Conservation (phyloP, 768 basidiomycete species). For the Trametes villosa region DNA sequence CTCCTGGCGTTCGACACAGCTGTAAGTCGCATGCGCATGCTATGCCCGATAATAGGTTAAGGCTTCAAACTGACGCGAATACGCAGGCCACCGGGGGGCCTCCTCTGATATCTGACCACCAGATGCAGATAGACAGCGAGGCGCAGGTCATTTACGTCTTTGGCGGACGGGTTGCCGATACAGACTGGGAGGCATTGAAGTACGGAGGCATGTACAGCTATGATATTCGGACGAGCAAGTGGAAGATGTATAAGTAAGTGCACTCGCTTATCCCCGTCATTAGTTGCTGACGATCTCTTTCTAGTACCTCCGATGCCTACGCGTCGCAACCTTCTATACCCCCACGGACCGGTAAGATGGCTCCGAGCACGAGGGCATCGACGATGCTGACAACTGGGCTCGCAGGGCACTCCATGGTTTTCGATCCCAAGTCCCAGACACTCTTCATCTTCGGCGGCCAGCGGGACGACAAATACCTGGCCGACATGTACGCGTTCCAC, state of each 20-base stretch:
- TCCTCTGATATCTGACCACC: conserved; percentile 77
- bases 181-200: conserved; percentile 59
- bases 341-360: conserved; percentile 60
- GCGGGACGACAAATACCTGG: conserved; percentile 64
- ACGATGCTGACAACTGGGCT: neutral
- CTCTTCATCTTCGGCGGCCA: conserved; percentile 80
- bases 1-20: conserved; percentile 67
- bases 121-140: conserved; percentile 77
- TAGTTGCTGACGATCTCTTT: neutral
- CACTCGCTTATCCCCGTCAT: neutral
- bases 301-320: conserved; percentile 30
- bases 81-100: conserved; percentile 67
- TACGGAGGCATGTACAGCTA: conserved; percentile 80
- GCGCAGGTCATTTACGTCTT: conserved; percentile 75
- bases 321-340: conserved; percentile 51
- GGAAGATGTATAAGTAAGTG: conserved; percentile 73
- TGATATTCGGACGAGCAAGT: conserved; percentile 63
- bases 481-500: conserved; percentile 80
- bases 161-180: conserved; percentile 75
- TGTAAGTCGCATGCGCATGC: conserved; percentile 43
- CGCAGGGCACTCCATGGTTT: conserved; percentile 80
- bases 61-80: neutral
- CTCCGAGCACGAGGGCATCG: neutral
- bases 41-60: neutral
- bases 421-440: conserved; percentile 60